Percentiles rank a stretch among this genome's conserved stretches.
Evolutionary conservation across 1,139 yeast genomes (phyloP).

Genomic region (Nadsonia commutata): DNA sequence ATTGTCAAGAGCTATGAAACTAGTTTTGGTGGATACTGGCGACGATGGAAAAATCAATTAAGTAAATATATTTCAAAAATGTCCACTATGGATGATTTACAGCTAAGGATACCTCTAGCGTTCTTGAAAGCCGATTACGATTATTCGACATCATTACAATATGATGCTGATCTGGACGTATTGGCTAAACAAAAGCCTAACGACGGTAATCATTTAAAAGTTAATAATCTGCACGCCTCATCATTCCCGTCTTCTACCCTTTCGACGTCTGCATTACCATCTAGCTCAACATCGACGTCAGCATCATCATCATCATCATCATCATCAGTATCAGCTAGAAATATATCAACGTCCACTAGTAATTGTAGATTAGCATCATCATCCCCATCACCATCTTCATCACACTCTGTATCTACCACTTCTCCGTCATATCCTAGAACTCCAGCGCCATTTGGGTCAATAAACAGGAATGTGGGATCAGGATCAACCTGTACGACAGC

Average conservation of each 20-base stretch:
- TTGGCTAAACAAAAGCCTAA: background rate
- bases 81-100: conserved; percentile 38
- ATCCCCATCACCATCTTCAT: background rate
- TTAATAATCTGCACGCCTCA: background rate
- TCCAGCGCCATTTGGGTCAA: conserved; percentile 8
- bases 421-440: background rate
- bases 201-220: background rate
- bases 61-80: conserved; percentile 28
- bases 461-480: conserved; percentile 22
- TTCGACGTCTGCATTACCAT: conserved; percentile 18
- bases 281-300: background rate
- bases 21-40: conserved; percentile 78
- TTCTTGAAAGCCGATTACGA: conserved; percentile 47
- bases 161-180: background rate
- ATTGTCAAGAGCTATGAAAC: conserved; percentile 39
- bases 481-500: conserved; percentile 84
- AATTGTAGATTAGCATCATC: background rate
- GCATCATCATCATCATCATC: background rate
- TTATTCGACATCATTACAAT: conserved; percentile 9
- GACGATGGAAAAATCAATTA: conserved; percentile 50
- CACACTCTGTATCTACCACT: background rate
- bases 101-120: conserved; percentile 45
- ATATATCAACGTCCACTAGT: too few relatives aligned
- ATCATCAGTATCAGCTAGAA: background rate
- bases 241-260: conserved; percentile 7